Base-by-base conservation (phyloP, 2,329 filamentous ascomycete genomes). In the Penicillium italicum region DNA sequence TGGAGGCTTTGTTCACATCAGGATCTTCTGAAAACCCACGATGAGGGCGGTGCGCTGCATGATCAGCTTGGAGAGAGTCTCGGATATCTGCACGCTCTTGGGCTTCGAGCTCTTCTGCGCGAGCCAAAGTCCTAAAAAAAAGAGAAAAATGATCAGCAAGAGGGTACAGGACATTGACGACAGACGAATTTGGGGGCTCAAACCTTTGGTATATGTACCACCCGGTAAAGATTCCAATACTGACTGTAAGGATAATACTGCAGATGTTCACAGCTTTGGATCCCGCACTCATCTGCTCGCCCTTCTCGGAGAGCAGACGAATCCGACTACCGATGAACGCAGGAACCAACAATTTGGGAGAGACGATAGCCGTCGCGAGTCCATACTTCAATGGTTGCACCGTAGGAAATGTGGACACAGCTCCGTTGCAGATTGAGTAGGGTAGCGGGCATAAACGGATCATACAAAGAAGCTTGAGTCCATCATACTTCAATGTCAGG, bases 351-450 rank as follows among this genome's bases (percentile, higher is more conserved):
- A 99, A 80, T 69, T 97, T 99, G 7, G 94, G 94, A 14, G 82
- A 85, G 11, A 91, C 86, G 16, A 93, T 77, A 3, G 90, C 87
- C 0, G 93, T 97, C 6, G 94, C 93, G 43, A 91, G 72, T 31
- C 86, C 87, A 76, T 95, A 97, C 44, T 83, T 83, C 57, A 82
- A 72, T 38, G 89, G 89, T 24, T 86, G 82, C 33, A 99, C 90
- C 31, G 89, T 96, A 3, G 92, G 92, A 59, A 99, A 92, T 1
- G 94, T 97, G 30, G 91, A 91, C 53, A 99, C 84, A 58, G 96
- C 96, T 48, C 91, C 94, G 70, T 99, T 99, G 69, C 89, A 92
- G 63, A 97, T 79, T 50, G 89, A 94, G 72, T 96, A 99, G 14
- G 94, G 94, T 57, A 99, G 72, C 2, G 94, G 94, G 68, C 93